Evolutionary conservation across 164 flowering plant genomes (phyloP).

Genomic region (Stephania yunnanensis): DNA sequence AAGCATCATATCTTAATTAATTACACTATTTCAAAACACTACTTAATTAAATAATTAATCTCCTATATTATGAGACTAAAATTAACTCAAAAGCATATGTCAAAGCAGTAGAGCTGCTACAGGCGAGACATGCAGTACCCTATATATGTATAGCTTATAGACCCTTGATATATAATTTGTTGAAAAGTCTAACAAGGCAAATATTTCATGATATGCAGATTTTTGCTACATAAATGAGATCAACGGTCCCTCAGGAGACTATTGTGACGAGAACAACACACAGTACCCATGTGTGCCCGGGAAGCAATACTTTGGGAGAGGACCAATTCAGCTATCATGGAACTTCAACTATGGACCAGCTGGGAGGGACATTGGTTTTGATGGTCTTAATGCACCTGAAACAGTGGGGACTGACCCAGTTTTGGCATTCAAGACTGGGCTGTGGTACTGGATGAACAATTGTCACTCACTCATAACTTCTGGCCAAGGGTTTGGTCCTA

Average conservation of each 20-base stretch:
- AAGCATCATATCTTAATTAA: too few relatives aligned
- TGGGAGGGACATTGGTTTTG: conserved; percentile 32
- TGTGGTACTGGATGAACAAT: conserved; percentile 43
- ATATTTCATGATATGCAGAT: conserved; percentile 12
- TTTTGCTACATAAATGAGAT: conserved; percentile 40
- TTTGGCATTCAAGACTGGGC: conserved; percentile 31
- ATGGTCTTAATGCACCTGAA: conserved; percentile 30
- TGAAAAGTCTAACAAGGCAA: too few relatives aligned
- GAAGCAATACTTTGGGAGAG: conserved; percentile 29
- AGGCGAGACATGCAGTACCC: neutral
- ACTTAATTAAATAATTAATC: too few relatives aligned
- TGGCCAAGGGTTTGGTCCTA: conserved; percentile 37
- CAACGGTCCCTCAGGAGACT: conserved; percentile 18
- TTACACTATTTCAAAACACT: too few relatives aligned
- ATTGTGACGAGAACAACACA: conserved; percentile 24
- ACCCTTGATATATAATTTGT: too few relatives aligned
- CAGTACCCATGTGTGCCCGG: conserved; percentile 28
- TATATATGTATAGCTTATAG: too few relatives aligned
- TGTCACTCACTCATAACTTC: conserved; percentile 23
- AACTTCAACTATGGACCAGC: conserved; percentile 37
- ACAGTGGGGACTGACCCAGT: conserved; percentile 25
- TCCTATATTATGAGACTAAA: too few relatives aligned
- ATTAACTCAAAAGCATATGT: too few relatives aligned
- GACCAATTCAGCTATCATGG: conserved; percentile 39
- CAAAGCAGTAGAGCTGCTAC: too few relatives aligned